Evolutionary conservation across 768 basidiomycete species (phyloP).

Genomic region (Termitomyces sp.): DNA sequence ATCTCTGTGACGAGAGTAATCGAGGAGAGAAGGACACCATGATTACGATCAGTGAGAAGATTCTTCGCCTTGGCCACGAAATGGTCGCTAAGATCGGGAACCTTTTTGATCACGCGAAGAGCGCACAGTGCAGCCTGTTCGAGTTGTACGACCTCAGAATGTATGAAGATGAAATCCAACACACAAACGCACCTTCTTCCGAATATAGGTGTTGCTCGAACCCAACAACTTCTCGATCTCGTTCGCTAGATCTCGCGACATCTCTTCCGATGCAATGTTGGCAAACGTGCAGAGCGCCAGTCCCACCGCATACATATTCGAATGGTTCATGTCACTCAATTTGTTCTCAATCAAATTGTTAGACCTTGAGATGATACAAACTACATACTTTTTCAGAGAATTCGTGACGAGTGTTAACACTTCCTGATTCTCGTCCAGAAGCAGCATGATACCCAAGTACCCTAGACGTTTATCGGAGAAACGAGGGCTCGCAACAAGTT

Average conservation of each 20-base stretch:
- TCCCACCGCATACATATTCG: conserved; percentile 98
- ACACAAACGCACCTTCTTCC: conserved; percentile 82
- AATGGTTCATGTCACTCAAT: conserved; percentile 95
- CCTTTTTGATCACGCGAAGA: conserved; percentile 89
- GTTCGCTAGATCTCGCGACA: conserved; percentile 97
- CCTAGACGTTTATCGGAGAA: conserved; percentile 96
- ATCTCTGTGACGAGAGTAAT: conserved; percentile 95
- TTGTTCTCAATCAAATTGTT: background rate
- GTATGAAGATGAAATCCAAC: background rate
- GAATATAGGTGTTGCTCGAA: conserved; percentile 97
- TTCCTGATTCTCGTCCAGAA: conserved; percentile 97
- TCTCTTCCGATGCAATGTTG: conserved; percentile 98
- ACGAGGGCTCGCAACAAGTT: conserved; percentile 90
- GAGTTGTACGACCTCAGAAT: background rate
- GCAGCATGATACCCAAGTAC: conserved; percentile 95
- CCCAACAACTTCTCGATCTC: conserved; percentile 98
- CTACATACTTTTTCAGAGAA: conserved; percentile 89
- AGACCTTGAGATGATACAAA: background rate
- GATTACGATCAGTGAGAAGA: conserved; percentile 92
- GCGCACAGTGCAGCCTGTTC: conserved; percentile 91
- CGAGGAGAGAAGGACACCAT: conserved; percentile 91
- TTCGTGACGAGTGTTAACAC: conserved; percentile 97
- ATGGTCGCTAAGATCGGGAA: conserved; percentile 93
- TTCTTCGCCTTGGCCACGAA: conserved; percentile 86
- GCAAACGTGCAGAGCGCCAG: conserved; percentile 97